phyloP scores from a whole-genome alignment of 768 basidiomycete genomes.

The Amanita thiersii region DNA sequence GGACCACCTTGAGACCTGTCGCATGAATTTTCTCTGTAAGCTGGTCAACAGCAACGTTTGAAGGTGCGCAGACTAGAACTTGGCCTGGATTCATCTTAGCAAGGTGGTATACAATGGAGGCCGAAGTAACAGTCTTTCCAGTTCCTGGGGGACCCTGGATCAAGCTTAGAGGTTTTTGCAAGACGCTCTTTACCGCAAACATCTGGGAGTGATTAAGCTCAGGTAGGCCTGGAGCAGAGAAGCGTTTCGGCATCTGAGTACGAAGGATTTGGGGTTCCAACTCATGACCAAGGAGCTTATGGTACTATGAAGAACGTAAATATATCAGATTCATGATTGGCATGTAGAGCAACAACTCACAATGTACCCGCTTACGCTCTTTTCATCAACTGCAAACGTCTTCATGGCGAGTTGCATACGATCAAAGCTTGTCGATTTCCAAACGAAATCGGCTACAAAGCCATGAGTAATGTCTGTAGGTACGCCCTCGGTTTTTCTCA shows the following conservation, averaged over 20 bases:
- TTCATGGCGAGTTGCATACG: conserved; percentile 99
- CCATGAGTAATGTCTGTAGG: conserved; percentile 92
- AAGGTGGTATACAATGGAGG: conserved; percentile 96
- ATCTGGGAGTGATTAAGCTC: conserved; percentile 99
- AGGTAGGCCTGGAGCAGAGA: conserved; percentile 94
- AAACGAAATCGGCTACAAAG: conserved; percentile 97
- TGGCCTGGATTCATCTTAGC: conserved; percentile 99
- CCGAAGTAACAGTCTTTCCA: conserved; percentile 98
- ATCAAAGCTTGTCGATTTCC: conserved; percentile 99
- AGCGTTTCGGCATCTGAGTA: conserved; percentile 93
- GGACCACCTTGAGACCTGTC: conserved; percentile 98
- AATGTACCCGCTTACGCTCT: conserved; percentile 98
- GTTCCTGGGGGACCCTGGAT: conserved; percentile 99
- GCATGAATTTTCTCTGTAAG: conserved; percentile 97
- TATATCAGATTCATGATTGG: conserved; percentile 1
- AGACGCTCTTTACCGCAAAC: conserved; percentile 98
- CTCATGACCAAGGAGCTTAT: conserved; percentile 97
- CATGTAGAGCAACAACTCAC: conserved; percentile 37
- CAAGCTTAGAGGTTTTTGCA: conserved; percentile 95
- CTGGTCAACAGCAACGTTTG: conserved; percentile 98
- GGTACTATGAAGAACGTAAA: conserved; percentile 53
- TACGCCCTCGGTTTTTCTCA: conserved; percentile 85
- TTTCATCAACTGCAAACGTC: conserved; percentile 98
- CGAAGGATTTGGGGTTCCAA: conserved; percentile 88
- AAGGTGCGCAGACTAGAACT: conserved; percentile 97